Evolutionary conservation across 2,329 filamentous ascomycete genomes (phyloP).

Genomic region (Aschersonia sp.): DNA sequence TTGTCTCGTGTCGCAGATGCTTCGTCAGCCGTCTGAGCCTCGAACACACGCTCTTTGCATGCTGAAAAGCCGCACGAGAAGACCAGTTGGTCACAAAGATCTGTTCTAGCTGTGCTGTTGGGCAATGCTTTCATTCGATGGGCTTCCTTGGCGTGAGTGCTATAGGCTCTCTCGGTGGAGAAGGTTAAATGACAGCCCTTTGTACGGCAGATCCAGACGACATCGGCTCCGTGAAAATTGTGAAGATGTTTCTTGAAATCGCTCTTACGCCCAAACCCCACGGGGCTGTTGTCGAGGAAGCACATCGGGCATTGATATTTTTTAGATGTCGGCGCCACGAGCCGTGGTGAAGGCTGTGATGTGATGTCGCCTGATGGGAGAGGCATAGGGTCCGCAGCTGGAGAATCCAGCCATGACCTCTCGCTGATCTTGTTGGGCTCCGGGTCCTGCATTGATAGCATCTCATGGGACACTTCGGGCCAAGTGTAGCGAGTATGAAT

Average conservation of each 20-base stretch:
- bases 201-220: slow-evolving; percentile 27
- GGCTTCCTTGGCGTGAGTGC: slow-evolving; percentile 26
- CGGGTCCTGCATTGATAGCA: slow-evolving; percentile 18
- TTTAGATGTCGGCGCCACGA: slow-evolving; percentile 22
- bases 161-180: slow-evolving; percentile 29
- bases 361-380: slow-evolving; percentile 16
- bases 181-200: slow-evolving; percentile 26
- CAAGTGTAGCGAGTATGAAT: slow-evolving; percentile 24
- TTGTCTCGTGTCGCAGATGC: slow-evolving; percentile 22
- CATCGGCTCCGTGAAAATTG: slow-evolving; percentile 29
- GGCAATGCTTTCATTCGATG: slow-evolving; percentile 26
- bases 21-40: slow-evolving; percentile 21
- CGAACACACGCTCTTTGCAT: slow-evolving; percentile 28
- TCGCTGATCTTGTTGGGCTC: slow-evolving; percentile 19
- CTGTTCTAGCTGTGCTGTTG: slow-evolving; percentile 24
- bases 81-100: slow-evolving; percentile 27
- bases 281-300: slow-evolving; percentile 27
- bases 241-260: slow-evolving; percentile 34
- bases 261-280: slow-evolving; percentile 30
- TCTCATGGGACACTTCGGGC: slow-evolving; percentile 18
- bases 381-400: slow-evolving; percentile 20
- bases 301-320: slow-evolving; percentile 31
- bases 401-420: slow-evolving; percentile 25
- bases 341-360: slow-evolving; percentile 20
- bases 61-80: slow-evolving; percentile 27